A percentile compares a stretch with the other conserved stretches of the same genome.
These are phyloP conservation scores for Cajanus cajan DNA, from an alignment of 306 rosid genomes.

Conservation along the genomic window DNA sequence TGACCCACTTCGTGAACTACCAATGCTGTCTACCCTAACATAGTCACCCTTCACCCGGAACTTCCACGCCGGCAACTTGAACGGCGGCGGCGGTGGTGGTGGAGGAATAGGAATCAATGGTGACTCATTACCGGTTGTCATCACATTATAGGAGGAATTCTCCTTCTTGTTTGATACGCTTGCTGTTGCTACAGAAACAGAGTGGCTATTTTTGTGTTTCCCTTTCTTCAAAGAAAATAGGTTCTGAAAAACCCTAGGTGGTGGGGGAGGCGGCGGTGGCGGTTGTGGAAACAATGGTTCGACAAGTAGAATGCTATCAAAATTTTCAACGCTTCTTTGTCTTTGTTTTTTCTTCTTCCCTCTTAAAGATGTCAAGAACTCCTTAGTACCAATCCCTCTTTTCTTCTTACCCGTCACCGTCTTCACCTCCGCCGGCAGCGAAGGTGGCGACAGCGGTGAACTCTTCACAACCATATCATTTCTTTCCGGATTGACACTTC, in stretches of 20 bases:
- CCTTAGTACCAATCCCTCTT: slow-evolving; percentile 58
- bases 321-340: slow-evolving; percentile 62
- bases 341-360: slow-evolving; percentile 76
- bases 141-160: slow-evolving; percentile 15
- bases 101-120: slow-evolving; percentile 64
- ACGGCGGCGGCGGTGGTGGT: slow-evolving; percentile 74
- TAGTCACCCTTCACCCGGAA: slow-evolving; percentile 65
- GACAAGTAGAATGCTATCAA: slow-evolving; percentile 41
- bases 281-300: slow-evolving; percentile 17
- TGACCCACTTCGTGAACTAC: slow-evolving; percentile 67
- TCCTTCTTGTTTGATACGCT: slow-evolving; percentile 37
- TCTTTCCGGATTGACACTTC: background rate
- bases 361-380: slow-evolving; percentile 46
- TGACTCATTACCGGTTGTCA: slow-evolving; percentile 50
- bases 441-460: background rate
- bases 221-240: slow-evolving; percentile 57
- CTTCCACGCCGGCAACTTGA: slow-evolving; percentile 53
- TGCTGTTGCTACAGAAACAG: slow-evolving; percentile 29
- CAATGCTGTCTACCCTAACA: slow-evolving; percentile 65
- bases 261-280: slow-evolving; percentile 40
- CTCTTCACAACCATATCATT: background rate
- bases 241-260: slow-evolving; percentile 58
- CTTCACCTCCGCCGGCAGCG: slow-evolving; percentile 32
- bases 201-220: slow-evolving; percentile 38
- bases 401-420: slow-evolving; percentile 46